Base-by-base conservation (phyloP, 2,329 filamentous ascomycete genomes). In the Paraphoma chrysanthemicola region DNA sequence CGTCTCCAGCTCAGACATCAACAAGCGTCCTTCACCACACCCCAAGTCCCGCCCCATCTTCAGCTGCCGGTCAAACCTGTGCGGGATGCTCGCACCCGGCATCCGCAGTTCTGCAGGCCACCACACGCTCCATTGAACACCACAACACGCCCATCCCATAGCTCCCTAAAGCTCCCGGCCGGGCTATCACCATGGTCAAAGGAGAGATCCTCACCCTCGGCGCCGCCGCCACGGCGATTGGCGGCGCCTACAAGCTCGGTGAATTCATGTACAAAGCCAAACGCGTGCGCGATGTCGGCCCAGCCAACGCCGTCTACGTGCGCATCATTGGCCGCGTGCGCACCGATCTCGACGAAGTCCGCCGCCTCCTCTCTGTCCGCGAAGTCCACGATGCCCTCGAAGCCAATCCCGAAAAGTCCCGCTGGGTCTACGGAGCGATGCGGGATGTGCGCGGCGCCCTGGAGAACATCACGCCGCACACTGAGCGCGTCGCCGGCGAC, bases 301-400 rank as follows among this genome's bases (percentile, higher is more conserved):
- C 70, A 36, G 62, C 75, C 41, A 77, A 77, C 48, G 72, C 68
- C 39, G 73, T 77, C 66, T 78, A 76, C 60, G 69, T 76, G 54
- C 74, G 74, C 69, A 64, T 78, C 53, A 74, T 76, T 58, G 67
- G 66, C 51, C 74, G 74, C 57, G 73, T 77, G 11, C 69, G 66
- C 41, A 54, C 68, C 58, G 75, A 78, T 55, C 74, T 78, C 44
- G 72, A 73, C 42, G 75, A 78, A 64, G 72, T 75, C 33, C 62
- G 69, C 53, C 74, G 75, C 45, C 70, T 78, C 31, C 69, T 77
- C 46, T 67, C 70, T 44, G 70, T 77, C 56, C 69, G 67, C 55
- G 72, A 76, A 52, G 69, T 77, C 59, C 70, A 77, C 63, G 67
- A 76, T 53, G 74, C 74, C 53, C 72, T 78, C 59, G 66, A 70